Percentiles rank a stretch among this genome's conserved stretches.
These are phyloP conservation scores for Populus ilicifolia DNA, from an alignment of 345 rosid genomes.

Conservation along the genomic window DNA sequence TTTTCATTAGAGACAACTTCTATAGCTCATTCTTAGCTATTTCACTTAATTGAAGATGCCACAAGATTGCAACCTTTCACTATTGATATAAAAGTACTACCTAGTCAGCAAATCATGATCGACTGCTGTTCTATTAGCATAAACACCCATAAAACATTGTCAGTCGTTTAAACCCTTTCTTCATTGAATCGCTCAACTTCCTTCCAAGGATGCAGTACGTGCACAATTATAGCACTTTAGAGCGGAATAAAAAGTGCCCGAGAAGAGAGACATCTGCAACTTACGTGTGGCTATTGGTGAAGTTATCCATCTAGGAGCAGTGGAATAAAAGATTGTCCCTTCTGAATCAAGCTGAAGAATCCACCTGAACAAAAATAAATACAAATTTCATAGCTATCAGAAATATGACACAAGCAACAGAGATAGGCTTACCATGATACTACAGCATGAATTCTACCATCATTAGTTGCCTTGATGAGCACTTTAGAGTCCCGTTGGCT, in stretches of 20 bases:
- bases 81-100: background rate
- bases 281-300: conserved; percentile 44
- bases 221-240: background rate
- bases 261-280: conserved; percentile 11
- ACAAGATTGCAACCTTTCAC: background rate
- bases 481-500: conserved; percentile 55
- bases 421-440: conserved; percentile 63
- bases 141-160: too few species aligned
- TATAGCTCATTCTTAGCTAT: background rate
- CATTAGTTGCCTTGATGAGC: conserved; percentile 45
- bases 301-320: conserved; percentile 85
- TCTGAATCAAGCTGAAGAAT: conserved; percentile 79
- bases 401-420: background rate
- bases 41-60: background rate
- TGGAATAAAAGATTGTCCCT: conserved; percentile 79
- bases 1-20: background rate
- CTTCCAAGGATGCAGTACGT: background rate
- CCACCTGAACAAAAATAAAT: conserved; percentile 58
- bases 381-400: background rate
- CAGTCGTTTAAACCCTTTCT: too few species aligned
- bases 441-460: conserved; percentile 76
- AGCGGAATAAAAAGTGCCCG: background rate
- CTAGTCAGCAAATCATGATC: background rate
- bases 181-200: background rate
- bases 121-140: background rate